Evolutionary conservation across 83 land plant genomes (phyloP).

Genomic region (Isoetes engelmannii): DNA sequence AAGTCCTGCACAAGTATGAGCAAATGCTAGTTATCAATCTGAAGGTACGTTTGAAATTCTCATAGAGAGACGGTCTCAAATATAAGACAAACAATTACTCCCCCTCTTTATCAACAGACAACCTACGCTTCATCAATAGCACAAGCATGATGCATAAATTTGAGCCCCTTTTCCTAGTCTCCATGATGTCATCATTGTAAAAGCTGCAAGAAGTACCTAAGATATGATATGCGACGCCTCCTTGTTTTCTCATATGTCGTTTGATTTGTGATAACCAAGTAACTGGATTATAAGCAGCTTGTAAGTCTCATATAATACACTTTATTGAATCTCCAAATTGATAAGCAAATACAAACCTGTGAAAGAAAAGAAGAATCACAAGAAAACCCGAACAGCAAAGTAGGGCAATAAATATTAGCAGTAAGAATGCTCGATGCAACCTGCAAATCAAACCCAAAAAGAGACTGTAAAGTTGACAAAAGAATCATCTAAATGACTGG

Average conservation of each 20-base stretch:
- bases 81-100: too few species aligned
- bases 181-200: too few species aligned
- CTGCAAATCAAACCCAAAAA: not conserved
- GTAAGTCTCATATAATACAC: not conserved
- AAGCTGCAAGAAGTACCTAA: not conserved
- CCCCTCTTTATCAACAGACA: too few species aligned
- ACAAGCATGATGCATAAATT: too few species aligned
- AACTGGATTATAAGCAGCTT: not conserved
- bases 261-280: slow-evolving; percentile 4
- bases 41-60: too few species aligned
- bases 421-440: not conserved
- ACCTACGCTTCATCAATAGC: too few species aligned
- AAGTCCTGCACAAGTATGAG: too few species aligned
- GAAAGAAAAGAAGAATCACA: slow-evolving; percentile 3
- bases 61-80: too few species aligned
- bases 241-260: slow-evolving; percentile 9
- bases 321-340: not conserved
- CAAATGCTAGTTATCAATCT: too few species aligned
- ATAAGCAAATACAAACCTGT: not conserved
- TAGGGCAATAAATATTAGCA: not conserved
- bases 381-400: slow-evolving; percentile 1
- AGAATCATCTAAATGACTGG: not conserved
- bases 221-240: not conserved
- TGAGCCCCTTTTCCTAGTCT: too few species aligned
- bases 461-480: not conserved